Evolutionary conservation across 2,329 filamentous ascomycete genomes (phyloP), one percentile per base, ranked within the genome.

Genomic region (Akanthomyces lecanii): DNA sequence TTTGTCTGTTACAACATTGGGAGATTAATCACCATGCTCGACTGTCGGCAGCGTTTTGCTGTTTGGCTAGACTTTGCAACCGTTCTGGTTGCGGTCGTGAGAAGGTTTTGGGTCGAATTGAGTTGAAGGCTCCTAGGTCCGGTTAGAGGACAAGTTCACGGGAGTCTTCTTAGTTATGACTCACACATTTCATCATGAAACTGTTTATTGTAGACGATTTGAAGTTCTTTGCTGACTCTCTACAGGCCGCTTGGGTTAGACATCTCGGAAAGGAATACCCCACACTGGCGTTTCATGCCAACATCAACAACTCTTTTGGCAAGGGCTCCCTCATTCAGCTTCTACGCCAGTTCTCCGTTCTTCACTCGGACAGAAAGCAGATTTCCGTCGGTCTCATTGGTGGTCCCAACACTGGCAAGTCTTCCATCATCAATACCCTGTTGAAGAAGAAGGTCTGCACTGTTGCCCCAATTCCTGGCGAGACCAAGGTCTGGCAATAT

Each of bases 1-100:
- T 82, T 78, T 79, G 85, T 91, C 93, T 96, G 95, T 99, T 99
- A 99, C 91, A 92, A 89, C 89, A 87, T 91, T 97, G 95, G 95
- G 89, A 98, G 86, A 99, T 88, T 77, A 82, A 97, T 74, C 72
- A 75, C 82, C 82, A 80, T 69, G 73, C 71, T 76, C 74, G 69
- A 74, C 68, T 71, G 73, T 70, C 66, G 64, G 59, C 68, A 69
- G 69, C 72, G 67, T 74, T 69, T 61, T 72, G 72, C 72, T 73
- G 71, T 70, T 82, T 21, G 44, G 85, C 83, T 85, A 88, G 90
- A 89, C 81, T 81, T 82, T 21, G 81, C 84, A 47, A 82, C 90
- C 92, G 93, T 98, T 87, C 92, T 98, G 95, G 91, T 83, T 71
- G 84, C 79, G 80, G 82, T 92, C 90, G 82, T 82, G 87, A 88